These are phyloP conservation scores for Zopfia rhizophila DNA, from an alignment of 2,329 filamentous ascomycete genomes.

Conservation along the genomic window DNA sequence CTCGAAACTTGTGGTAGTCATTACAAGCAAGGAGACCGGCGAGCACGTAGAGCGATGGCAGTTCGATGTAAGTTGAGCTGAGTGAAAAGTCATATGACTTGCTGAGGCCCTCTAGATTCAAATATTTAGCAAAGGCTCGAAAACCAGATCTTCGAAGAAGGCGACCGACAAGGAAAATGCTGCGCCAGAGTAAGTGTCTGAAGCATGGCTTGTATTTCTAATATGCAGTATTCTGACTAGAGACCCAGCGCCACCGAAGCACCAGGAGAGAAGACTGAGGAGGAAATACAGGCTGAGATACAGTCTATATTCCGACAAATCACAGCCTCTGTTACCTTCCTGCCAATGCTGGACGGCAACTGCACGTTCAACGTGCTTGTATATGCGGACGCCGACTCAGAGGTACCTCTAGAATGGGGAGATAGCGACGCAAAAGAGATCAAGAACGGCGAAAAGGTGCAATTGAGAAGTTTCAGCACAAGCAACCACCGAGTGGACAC, in stretches of 20 bases:
- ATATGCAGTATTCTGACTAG: constrained; percentile 24
- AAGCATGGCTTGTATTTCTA: constrained; percentile 20
- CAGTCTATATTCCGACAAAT: constrained; percentile 98
- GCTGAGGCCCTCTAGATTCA: constrained; percentile 66
- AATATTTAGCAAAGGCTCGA: constrained; percentile 64
- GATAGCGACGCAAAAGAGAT: constrained; percentile 99
- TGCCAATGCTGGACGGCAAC: constrained; percentile 91
- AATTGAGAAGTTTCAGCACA: constrained; percentile 95
- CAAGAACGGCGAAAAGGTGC: constrained; percentile 90
- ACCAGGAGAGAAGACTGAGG: constrained; percentile 80
- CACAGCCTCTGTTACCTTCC: constrained; percentile 95
- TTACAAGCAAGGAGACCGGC: constrained; percentile 96
- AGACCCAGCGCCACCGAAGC: constrained; percentile 35
- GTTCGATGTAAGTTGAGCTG: constrained; percentile 76
- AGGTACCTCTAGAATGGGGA: constrained; percentile 98
- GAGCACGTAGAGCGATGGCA: constrained; percentile 98
- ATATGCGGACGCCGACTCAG: constrained; percentile 95
- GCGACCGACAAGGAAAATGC: constrained; percentile 76
- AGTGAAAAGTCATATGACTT: neutral
- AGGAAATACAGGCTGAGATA: constrained; percentile 94
- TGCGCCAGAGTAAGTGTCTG: constrained; percentile 61
- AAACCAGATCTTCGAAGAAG: constrained; percentile 61
- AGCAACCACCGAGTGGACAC: constrained; percentile 95
- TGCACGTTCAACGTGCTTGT: constrained; percentile 99
- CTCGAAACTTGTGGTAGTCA: constrained; percentile 94